Conservation (phyloP, 352 stramenopile genomes). For the Lagenidium sp. region DNA sequence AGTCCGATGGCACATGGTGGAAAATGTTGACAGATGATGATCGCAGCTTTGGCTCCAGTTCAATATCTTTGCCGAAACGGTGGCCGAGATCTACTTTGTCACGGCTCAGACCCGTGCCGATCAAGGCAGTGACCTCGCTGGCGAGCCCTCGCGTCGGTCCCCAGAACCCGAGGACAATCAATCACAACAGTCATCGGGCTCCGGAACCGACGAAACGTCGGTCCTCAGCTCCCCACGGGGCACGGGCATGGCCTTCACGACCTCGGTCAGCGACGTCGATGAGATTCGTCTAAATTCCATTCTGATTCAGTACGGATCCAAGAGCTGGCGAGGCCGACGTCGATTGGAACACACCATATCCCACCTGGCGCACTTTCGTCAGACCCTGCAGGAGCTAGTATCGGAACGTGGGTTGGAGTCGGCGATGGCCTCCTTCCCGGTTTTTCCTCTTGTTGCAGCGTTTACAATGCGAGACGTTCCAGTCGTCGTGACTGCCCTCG, state of each 20-base stretch:
- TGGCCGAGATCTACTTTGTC: conserved; percentile 59
- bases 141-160: too few species aligned
- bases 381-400: conserved; percentile 39
- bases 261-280: too few species aligned
- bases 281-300: conserved; percentile 48
- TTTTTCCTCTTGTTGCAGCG: conserved; percentile 42
- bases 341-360: conserved; percentile 41
- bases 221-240: too few species aligned
- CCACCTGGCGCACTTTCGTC: conserved; percentile 39
- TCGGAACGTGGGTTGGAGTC: conserved; percentile 22
- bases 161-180: too few species aligned
- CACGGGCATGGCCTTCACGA: too few species aligned
- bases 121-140: too few species aligned
- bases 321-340: conserved; percentile 64
- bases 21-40: too few species aligned
- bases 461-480: conserved; percentile 49
- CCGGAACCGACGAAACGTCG: too few species aligned
- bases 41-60: conserved; percentile 81
- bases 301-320: conserved; percentile 51
- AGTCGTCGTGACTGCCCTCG: conserved; percentile 46
- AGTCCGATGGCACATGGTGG: background rate
- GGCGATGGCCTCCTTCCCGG: conserved; percentile 30
- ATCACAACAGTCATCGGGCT: conserved; percentile 7
- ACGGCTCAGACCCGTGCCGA: conserved; percentile 31
- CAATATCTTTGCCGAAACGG: conserved; percentile 51